These are phyloP conservation scores for Fusarium temperatum DNA, from an alignment of 2,329 filamentous ascomycete genomes.

Conservation along the genomic window DNA sequence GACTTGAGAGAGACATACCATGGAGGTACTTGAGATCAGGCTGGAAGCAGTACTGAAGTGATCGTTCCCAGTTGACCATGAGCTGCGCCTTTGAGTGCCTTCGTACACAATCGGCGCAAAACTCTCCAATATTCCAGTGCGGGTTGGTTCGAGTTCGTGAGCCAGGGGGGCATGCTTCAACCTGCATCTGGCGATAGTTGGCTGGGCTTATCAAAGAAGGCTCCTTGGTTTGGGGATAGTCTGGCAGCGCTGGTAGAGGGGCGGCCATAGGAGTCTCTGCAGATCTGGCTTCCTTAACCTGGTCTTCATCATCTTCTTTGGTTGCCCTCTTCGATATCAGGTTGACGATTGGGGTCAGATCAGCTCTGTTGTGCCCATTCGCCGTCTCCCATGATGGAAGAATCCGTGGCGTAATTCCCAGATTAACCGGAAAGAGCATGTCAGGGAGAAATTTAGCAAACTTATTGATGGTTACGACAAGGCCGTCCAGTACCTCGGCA, in stretches of 20 bases:
- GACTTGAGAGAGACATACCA: constrained; percentile 74
- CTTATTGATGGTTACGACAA: constrained; percentile 72
- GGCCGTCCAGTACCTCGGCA: constrained; percentile 51
- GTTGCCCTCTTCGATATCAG: constrained; percentile 43
- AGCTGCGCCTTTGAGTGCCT: constrained; percentile 75
- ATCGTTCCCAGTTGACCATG: constrained; percentile 70
- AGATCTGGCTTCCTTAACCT: background rate
- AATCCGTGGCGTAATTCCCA: constrained; percentile 58
- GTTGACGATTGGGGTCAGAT: constrained; percentile 43
- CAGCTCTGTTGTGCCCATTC: constrained; percentile 33
- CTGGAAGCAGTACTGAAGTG: constrained; percentile 77
- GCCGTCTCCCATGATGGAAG: constrained; percentile 69
- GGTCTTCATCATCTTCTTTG: constrained; percentile 1
- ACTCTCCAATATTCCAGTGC: constrained; percentile 69
- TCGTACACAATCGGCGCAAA: constrained; percentile 70
- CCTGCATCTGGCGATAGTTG: constrained; percentile 54
- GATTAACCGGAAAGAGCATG: constrained; percentile 87
- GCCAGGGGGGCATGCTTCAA: constrained; percentile 67
- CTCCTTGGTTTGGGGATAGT: background rate
- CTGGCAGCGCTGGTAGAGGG: constrained; percentile 1
- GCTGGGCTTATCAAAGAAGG: constrained; percentile 35
- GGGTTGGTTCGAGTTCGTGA: constrained; percentile 67
- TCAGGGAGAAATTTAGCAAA: constrained; percentile 80
- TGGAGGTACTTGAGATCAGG: constrained; percentile 79
- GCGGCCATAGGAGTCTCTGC: background rate